Evolutionary conservation across 2,329 filamentous ascomycete genomes (phyloP).

Genomic region (Colletotrichum chlorophyti): DNA sequence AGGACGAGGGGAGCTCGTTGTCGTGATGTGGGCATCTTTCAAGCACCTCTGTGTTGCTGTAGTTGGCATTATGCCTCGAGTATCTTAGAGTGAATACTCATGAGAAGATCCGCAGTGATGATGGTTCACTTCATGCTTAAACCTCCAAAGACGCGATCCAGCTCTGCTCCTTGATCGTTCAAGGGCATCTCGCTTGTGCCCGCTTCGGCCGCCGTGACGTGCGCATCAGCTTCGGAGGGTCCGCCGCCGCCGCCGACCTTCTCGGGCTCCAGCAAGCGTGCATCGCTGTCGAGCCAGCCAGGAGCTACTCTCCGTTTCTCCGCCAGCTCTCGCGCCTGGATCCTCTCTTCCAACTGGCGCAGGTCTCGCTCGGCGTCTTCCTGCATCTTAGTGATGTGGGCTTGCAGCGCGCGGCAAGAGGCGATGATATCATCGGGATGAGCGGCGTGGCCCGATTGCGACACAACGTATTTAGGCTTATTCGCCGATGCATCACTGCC

Average conservation of each 20-base stretch:
- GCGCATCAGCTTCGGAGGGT: not conserved
- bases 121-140: slow-evolving; percentile 40
- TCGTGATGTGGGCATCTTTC: no score
- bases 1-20: no score
- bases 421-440: slow-evolving; percentile 86
- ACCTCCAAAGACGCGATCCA: slow-evolving; percentile 64
- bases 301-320: slow-evolving; percentile 83
- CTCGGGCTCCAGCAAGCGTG: slow-evolving; percentile 73
- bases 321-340: slow-evolving; percentile 71
- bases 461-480: slow-evolving; percentile 77
- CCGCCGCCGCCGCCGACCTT: slow-evolving; percentile 39
- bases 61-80: no score
- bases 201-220: slow-evolving; percentile 41
- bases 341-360: slow-evolving; percentile 71
- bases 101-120: no score
- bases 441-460: slow-evolving; percentile 79
- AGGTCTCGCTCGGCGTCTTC: slow-evolving; percentile 73
- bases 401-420: slow-evolving; percentile 79
- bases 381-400: slow-evolving; percentile 74
- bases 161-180: slow-evolving; percentile 59
- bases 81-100: no score
- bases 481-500: slow-evolving; percentile 34
- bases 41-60: no score
- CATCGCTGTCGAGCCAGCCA: slow-evolving; percentile 81
- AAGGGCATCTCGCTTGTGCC: slow-evolving; percentile 44